A percentile compares a stretch with the other conserved stretches of the same genome.
Evolutionary conservation across 2,329 filamentous ascomycete species (phyloP).

Genomic region (Fusarium sp.): DNA sequence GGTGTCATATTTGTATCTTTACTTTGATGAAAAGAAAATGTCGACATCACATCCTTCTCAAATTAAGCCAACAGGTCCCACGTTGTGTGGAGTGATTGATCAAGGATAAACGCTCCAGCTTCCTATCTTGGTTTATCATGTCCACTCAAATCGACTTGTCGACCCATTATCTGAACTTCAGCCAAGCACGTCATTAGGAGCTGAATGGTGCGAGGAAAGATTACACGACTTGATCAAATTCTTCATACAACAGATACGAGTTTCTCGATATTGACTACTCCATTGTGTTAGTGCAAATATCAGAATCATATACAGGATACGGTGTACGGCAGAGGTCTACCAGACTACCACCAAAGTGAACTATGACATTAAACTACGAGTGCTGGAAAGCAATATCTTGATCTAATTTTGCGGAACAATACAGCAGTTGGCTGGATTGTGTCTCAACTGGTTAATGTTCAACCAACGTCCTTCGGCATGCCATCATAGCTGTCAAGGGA

Average conservation of each 20-base stretch:
- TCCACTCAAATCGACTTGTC: not conserved
- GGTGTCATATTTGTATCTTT: not conserved
- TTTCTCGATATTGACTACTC: not conserved
- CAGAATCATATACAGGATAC: not conserved
- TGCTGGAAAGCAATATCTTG: not conserved
- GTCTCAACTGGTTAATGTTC: too few species aligned
- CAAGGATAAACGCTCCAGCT: not conserved
- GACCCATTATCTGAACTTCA: not conserved
- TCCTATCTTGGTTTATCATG: not conserved
- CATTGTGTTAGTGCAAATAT: fast-evolving
- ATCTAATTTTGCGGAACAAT: fast-evolving
- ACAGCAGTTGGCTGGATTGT: too few species aligned
- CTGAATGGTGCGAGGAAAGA: not conserved
- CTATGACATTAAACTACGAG: too few species aligned
- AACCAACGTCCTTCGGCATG: not conserved
- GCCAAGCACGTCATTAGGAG: not conserved
- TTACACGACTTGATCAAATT: not conserved
- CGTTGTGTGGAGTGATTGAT: not conserved
- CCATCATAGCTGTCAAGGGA: not conserved
- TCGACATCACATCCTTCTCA: not conserved
- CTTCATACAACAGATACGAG: not conserved
- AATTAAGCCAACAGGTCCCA: not conserved
- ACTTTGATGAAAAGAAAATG: not conserved
- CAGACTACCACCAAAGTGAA: not conserved
- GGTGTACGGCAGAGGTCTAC: not conserved